Conservation (phyloP, 2,329 filamentous ascomycete species). For the Paecilomyces sp. region DNA sequence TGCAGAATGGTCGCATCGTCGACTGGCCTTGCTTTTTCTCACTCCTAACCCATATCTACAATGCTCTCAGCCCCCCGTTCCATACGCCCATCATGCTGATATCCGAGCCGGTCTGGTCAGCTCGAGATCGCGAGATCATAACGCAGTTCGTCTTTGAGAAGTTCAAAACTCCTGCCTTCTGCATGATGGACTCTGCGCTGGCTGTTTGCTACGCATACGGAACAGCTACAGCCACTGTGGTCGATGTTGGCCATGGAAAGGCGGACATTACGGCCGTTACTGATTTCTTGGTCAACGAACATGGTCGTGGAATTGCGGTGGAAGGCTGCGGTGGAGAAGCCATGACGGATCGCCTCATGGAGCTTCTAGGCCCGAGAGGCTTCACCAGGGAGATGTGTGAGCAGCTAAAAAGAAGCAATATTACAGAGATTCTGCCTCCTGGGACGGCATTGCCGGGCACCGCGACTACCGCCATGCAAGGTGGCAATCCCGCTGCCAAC, state of each 20-base stretch:
- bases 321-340: constrained; percentile 74
- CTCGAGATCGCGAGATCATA: constrained; percentile 77
- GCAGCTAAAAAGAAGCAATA: constrained; percentile 56
- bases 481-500: constrained; percentile 48
- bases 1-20: constrained; percentile 71
- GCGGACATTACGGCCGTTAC: constrained; percentile 86
- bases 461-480: constrained; percentile 33
- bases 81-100: constrained; percentile 92
- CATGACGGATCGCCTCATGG: constrained; percentile 67
- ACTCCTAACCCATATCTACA: constrained; percentile 85
- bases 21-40: constrained; percentile 93
- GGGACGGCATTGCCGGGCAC: constrained; percentile 48
- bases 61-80: constrained; percentile 79
- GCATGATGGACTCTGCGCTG: constrained; percentile 79
- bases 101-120: constrained; percentile 82
- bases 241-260: constrained; percentile 89
- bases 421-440: constrained; percentile 54
- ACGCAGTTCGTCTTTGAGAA: constrained; percentile 96
- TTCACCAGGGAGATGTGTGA: constrained; percentile 59
- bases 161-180: constrained; percentile 88
- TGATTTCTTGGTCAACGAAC: constrained; percentile 69
- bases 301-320: constrained; percentile 55
- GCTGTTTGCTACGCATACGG: constrained; percentile 79
- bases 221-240: constrained; percentile 69
- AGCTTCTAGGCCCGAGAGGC: constrained; percentile 54